These are phyloP conservation scores for Kodamaea sp. DNA, from an alignment of 1,139 yeast species.

Conservation along the genomic window DNA sequence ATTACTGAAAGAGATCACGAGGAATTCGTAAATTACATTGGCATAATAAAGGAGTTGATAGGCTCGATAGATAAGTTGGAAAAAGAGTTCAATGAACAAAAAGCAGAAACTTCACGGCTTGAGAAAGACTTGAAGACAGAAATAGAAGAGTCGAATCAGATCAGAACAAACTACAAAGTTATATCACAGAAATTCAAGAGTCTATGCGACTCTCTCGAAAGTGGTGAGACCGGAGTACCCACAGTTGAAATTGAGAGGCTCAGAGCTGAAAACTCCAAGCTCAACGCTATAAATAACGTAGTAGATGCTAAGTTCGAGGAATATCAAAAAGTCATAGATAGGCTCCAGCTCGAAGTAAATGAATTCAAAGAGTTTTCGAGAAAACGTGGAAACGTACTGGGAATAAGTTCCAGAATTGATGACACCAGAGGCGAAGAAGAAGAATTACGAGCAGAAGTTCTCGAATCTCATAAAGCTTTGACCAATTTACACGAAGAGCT, in stretches of 20 bases:
- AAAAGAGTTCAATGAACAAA: constrained; percentile 24
- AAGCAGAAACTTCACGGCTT: constrained; percentile 22
- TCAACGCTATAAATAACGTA: constrained; percentile 15
- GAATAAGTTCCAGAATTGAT: constrained; percentile 3
- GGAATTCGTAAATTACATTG: constrained; percentile 18
- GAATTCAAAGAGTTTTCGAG: constrained; percentile 22
- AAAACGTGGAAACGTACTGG: constrained; percentile 12
- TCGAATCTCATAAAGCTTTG: constrained; percentile 26
- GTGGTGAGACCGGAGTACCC: constrained; percentile 1
- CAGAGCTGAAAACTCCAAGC: constrained; percentile 23
- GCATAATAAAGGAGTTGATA: constrained; percentile 18
- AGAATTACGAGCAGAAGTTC: constrained; percentile 14
- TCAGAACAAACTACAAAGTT: constrained; percentile 21
- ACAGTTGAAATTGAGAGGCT: constrained; percentile 17
- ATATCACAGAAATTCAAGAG: constrained; percentile 22
- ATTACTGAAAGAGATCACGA: constrained; percentile 12
- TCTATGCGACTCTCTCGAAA: constrained; percentile 19
- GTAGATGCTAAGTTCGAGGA: constrained; percentile 31
- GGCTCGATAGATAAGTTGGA: constrained; percentile 23
- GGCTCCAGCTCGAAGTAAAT: constrained; percentile 34
- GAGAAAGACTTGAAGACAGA: constrained; percentile 26
- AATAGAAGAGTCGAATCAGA: constrained; percentile 22
- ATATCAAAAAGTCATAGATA: constrained; percentile 33
- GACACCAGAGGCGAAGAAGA: constrained; percentile 12
- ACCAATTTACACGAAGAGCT: constrained; percentile 24